Evolutionary conservation across 129 eudicot species (phyloP).

Genomic region (Sambucus nigra): DNA sequence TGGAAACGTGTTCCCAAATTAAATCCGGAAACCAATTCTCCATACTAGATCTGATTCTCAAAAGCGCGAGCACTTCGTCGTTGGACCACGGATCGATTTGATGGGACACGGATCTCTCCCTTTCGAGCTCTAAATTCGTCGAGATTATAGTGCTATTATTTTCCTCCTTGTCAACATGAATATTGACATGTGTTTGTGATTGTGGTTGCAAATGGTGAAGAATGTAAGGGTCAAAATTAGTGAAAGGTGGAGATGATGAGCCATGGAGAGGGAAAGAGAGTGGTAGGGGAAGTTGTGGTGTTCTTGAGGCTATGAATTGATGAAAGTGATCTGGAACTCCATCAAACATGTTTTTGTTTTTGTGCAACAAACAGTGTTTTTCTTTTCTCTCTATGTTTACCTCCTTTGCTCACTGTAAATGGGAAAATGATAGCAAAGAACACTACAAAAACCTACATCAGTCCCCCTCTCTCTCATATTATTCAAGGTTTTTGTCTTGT

Average conservation of each 20-base stretch:
- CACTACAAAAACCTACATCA: slow-evolving; percentile 11
- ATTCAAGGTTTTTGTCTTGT: slow-evolving; percentile 57
- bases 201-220: slow-evolving; percentile 12
- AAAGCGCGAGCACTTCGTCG: slow-evolving; percentile 58
- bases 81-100: slow-evolving; percentile 43
- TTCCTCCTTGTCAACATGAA: slow-evolving; percentile 9
- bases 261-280: slow-evolving; percentile 28
- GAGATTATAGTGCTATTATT: not conserved
- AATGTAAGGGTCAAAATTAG: slow-evolving; percentile 16
- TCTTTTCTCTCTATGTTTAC: slow-evolving; percentile 3
- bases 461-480: slow-evolving; percentile 28
- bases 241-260: not conserved
- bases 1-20: slow-evolving; percentile 84
- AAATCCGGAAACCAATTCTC: slow-evolving; percentile 68
- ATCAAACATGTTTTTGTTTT: slow-evolving; percentile 41
- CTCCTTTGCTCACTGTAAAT: slow-evolving; percentile 9
- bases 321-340: slow-evolving; percentile 74
- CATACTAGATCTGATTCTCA: slow-evolving; percentile 67
- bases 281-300: slow-evolving; percentile 29
- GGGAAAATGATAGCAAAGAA: slow-evolving; percentile 2
- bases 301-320: slow-evolving; percentile 56
- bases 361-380: no score
- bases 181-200: slow-evolving; percentile 25
- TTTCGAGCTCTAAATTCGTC: slow-evolving; percentile 14
- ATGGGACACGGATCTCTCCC: slow-evolving; percentile 14